Evolutionary conservation across 2,329 filamentous ascomycete genomes (phyloP), one percentile per base, ranked within the genome.

Genomic region (Scytalidium sp.): DNA sequence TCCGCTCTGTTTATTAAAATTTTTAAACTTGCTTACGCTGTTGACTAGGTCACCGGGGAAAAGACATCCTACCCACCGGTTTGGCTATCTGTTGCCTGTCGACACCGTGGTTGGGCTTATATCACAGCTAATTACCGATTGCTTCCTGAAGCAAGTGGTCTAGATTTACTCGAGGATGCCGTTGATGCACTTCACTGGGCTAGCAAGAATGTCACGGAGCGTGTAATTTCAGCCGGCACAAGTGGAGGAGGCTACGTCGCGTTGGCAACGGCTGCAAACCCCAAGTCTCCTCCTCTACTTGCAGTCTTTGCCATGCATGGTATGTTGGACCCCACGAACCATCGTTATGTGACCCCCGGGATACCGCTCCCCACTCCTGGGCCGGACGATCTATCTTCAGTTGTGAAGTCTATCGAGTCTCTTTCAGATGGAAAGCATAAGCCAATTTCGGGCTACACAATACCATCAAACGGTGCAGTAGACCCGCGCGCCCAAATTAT

Each of bases 181-280:
- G 48, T 61, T 8, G 71, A 75, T 51, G 74, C 76, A 56, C 79
- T 72, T 72, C 52, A 52, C 6, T 80, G 75, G 76, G 55, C 75
- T 10, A 19, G 17, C 49, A 10, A 41, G 3, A 48, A 56, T 25
- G 46, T 56, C 39, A 42, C 27, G 11, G 39, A 22, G 10, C 44
- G 44, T 9, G 47, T 55, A 8, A 49, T 56, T 9, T 40, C 54
- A 9, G 54, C 54, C 2, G 54, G 54, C 1, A 54, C 54, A 3
- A 56, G 54, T 19, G 54, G 52, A 7, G 52, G 54, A 1, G 54
- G 52, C 2, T 56, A 56, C 47, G 49, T 56, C 2, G 54, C 51
- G 3, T 36, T 56, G 20, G 54, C 54, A 9, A 41, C 54, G 5
- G 46, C 43, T 1, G 46, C 54, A 1, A 36, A 50, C n/a, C 49